Conservation (phyloP, 148 eudicot species). For the Nepenthes mirabilis region DNA sequence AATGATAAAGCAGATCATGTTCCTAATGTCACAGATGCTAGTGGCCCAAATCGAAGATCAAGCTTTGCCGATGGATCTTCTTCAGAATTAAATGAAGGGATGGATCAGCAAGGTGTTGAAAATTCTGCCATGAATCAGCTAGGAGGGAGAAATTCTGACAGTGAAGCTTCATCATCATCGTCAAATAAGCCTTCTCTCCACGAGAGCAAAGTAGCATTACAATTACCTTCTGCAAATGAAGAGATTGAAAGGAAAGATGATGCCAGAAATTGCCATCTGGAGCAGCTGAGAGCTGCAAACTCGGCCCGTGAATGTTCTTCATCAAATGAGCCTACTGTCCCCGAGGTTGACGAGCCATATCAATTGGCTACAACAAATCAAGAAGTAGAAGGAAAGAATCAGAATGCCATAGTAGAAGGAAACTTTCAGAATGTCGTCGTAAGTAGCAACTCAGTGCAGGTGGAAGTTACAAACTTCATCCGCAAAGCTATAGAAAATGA, state of each 20-base stretch:
- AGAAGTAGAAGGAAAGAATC: constrained; percentile 12
- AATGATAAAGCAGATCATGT: constrained; percentile 18
- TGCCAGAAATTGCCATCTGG: too few relatives aligned
- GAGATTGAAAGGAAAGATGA: not conserved
- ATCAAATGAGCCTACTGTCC: constrained; percentile 11
- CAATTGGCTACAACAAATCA: constrained; percentile 11
- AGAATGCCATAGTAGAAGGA: not conserved
- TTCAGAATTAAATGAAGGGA: constrained; percentile 5
- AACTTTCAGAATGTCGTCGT: too few relatives aligned
- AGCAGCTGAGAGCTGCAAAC: not conserved
- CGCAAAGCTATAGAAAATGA: not conserved
- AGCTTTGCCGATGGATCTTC: not conserved
- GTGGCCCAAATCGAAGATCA: constrained; percentile 20
- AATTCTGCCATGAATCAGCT: not conserved
- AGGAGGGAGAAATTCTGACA: not conserved
- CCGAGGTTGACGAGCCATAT: constrained; percentile 8
- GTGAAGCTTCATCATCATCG: not conserved
- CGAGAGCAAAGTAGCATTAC: not conserved
- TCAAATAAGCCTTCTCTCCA: not conserved
- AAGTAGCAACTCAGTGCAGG: too few relatives aligned
- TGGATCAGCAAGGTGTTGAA: not conserved
- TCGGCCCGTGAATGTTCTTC: constrained; percentile 7
- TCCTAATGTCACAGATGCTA: constrained; percentile 20
- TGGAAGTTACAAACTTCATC: too few relatives aligned
- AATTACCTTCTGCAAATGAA: not conserved